phyloP scores from a whole-genome alignment of 2,329 filamentous ascomycete species.

The Calonectria leucothoes region DNA sequence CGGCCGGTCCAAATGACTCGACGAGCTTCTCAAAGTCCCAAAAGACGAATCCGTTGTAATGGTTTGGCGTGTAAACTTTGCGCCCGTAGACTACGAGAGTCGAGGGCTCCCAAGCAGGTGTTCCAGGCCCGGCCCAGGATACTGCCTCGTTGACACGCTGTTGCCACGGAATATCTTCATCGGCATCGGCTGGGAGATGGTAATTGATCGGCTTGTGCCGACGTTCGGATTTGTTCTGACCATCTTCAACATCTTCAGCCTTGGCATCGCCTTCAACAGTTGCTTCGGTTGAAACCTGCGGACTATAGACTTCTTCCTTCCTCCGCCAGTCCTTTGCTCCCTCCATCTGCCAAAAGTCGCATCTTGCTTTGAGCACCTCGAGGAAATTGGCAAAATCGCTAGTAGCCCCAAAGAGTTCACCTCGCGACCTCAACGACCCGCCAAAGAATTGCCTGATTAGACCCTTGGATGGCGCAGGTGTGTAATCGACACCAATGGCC shows the following conservation, averaged over 20 bases:
- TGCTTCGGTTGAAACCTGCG: background rate
- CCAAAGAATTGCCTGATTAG: constrained; percentile 63
- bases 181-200: constrained; percentile 37
- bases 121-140: constrained; percentile 33
- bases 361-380: constrained; percentile 80
- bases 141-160: constrained; percentile 36
- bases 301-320: constrained; percentile 54
- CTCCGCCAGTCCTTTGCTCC: constrained; percentile 78
- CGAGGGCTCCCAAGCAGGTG: constrained; percentile 55
- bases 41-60: constrained; percentile 67
- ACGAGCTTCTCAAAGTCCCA: constrained; percentile 80
- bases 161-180: constrained; percentile 45
- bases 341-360: constrained; percentile 88
- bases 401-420: constrained; percentile 67
- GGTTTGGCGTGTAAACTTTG: constrained; percentile 67
- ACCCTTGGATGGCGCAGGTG: constrained; percentile 64
- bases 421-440: constrained; percentile 47
- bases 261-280: background rate
- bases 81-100: constrained; percentile 72
- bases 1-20: constrained; percentile 77
- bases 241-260: background rate
- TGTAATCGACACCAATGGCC: constrained; percentile 77
- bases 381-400: constrained; percentile 83
- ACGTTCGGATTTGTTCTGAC: constrained; percentile 27
- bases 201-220: constrained; percentile 47